These are phyloP conservation scores for Rhizopogon sp. DNA, from an alignment of 768 basidiomycete genomes.

Conservation along the genomic window DNA sequence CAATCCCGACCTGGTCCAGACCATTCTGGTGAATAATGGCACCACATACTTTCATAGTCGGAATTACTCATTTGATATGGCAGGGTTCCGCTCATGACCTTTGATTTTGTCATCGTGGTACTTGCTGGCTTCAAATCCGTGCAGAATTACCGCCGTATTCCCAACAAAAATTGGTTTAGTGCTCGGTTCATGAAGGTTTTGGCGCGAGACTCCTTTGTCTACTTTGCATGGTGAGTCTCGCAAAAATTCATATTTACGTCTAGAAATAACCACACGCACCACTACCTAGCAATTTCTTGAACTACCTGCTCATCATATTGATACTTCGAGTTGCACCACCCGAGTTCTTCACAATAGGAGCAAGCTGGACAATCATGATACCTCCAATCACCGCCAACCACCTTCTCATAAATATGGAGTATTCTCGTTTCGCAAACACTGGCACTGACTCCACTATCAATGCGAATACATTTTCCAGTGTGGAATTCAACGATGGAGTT, in stretches of 20 bases:
- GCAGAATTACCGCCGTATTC: not conserved
- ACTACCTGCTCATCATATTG: not conserved
- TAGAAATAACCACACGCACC: not conserved
- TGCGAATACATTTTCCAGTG: too few relatives aligned
- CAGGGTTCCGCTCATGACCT: constrained; percentile 1
- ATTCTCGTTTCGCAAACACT: not conserved
- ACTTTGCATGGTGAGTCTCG: not conserved
- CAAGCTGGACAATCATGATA: not conserved
- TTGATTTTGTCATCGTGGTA: not conserved
- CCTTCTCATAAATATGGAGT: constrained; percentile 1
- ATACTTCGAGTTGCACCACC: not conserved
- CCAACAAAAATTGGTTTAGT: constrained; percentile 2
- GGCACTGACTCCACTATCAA: too few relatives aligned
- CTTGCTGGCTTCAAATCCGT: constrained; percentile 2
- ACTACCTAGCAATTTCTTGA: not conserved
- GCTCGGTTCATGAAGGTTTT: not conserved
- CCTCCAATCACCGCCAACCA: constrained; percentile 1
- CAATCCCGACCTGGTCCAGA: not conserved
- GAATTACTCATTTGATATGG: not conserved
- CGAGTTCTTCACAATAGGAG: not conserved
- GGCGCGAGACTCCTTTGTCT: constrained; percentile 3
- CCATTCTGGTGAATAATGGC: not conserved
- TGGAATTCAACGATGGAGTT: too few relatives aligned
- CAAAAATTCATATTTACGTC: not conserved
- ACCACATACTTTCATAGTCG: not conserved